Percentiles rank a stretch among this genome's conserved stretches.
Evolutionary conservation across 1,284 basidiomycete genomes (phyloP).

Genomic region (Psilocybe mexicana): DNA sequence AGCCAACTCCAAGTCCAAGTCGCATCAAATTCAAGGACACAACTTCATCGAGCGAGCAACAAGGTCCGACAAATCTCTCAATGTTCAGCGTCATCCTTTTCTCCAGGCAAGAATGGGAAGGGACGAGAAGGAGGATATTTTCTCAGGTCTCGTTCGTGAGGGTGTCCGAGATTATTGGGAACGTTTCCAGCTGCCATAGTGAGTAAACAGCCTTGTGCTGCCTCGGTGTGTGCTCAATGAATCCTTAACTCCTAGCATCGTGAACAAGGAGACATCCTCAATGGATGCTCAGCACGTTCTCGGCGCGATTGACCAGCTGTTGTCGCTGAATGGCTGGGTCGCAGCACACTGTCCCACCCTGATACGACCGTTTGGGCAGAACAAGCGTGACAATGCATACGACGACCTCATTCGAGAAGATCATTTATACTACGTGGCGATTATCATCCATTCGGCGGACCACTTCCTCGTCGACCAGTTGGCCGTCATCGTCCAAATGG

Average conservation of each 20-base stretch:
- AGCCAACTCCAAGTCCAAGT: constrained; percentile 29
- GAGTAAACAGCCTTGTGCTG: constrained; percentile 12
- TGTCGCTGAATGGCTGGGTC: constrained; percentile 97
- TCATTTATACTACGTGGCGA: constrained; percentile 90
- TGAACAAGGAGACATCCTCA: constrained; percentile 78
- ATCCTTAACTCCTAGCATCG: constrained; percentile 52
- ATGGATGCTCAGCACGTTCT: constrained; percentile 88
- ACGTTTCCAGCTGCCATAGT: constrained; percentile 88
- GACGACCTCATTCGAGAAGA: constrained; percentile 82
- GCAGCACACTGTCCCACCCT: constrained; percentile 93
- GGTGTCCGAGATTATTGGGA: constrained; percentile 90
- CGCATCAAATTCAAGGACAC: constrained; percentile 68
- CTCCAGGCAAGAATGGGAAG: constrained; percentile 84
- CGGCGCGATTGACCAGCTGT: constrained; percentile 84
- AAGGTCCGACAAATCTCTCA: constrained; percentile 79
- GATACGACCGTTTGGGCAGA: constrained; percentile 87
- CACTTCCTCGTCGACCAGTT: constrained; percentile 97
- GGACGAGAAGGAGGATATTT: constrained; percentile 80
- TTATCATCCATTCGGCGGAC: constrained; percentile 94
- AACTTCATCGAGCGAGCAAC: constrained; percentile 87
- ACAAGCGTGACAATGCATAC: constrained; percentile 80
- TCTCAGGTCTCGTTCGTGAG: constrained; percentile 71
- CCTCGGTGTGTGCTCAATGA: background rate
- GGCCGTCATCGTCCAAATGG: constrained; percentile 92
- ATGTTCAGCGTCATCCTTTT: constrained; percentile 85